Percentiles rank a stretch among this genome's conserved stretches.
Evolutionary conservation across 495 filamentous ascomycete species (phyloP).

Genomic region (Neurospora pannonica): DNA sequence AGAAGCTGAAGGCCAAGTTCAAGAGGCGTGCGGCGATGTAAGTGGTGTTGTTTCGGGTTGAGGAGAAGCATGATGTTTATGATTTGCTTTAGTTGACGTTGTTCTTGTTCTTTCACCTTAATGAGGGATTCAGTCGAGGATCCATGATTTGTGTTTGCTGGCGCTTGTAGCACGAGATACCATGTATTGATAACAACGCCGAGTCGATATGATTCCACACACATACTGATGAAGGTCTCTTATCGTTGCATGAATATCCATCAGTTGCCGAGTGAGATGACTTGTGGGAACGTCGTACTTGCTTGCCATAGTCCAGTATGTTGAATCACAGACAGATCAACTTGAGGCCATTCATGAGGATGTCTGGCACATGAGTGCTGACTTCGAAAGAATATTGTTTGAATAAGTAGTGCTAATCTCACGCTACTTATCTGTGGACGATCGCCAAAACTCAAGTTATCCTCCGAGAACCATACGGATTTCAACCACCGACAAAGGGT

Average conservation of each 20-base stretch:
- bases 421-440: not conserved
- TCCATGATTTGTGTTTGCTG: not conserved
- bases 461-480: not conserved
- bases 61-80: not conserved
- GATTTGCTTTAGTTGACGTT: not conserved
- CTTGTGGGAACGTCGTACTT: not conserved
- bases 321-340: not conserved
- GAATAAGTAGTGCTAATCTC: not conserved
- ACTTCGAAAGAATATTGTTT: too few relatives aligned
- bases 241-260: not conserved
- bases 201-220: not conserved
- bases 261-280: not conserved
- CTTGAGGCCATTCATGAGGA: not conserved
- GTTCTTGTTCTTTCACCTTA: not conserved
- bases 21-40: not conserved
- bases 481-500: not conserved
- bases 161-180: not conserved
- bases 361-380: not conserved
- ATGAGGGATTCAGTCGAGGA: not conserved
- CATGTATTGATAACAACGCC: not conserved
- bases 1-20: not conserved
- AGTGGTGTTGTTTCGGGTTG: not conserved
- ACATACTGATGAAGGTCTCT: not conserved
- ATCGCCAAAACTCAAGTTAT: not conserved
- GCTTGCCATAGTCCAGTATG: not conserved